phyloP scores from a whole-genome alignment of 2,329 filamentous ascomycete species.

The Raffaelea ambrosiae region DNA sequence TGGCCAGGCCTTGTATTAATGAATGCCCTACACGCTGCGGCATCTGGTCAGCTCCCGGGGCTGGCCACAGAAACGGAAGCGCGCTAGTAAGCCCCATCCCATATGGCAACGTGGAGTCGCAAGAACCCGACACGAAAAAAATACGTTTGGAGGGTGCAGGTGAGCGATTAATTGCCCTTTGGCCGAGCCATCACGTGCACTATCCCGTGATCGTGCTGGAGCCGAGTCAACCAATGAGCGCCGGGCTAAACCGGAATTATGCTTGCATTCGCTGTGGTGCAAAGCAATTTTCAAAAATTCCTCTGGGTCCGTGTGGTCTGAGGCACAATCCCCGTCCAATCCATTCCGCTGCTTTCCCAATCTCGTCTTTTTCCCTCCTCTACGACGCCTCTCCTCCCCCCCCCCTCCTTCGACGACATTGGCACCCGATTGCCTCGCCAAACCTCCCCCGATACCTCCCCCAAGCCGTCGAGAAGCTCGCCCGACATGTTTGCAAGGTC shows the following conservation, averaged over 20 bases:
- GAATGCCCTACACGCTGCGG: too few relatives aligned
- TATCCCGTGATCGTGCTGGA: slow-evolving; percentile 3
- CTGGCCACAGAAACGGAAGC: too few relatives aligned
- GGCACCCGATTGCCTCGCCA: slow-evolving; percentile 29
- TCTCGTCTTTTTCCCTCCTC: background rate
- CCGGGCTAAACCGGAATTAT: slow-evolving; percentile 17
- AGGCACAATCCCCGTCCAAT: slow-evolving; percentile 9
- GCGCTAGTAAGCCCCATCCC: background rate
- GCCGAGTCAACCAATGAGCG: slow-evolving; percentile 16
- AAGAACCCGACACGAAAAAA: slow-evolving; percentile 2
- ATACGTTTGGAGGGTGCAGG: background rate
- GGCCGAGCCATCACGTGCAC: slow-evolving; percentile 9
- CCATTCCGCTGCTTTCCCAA: background rate
- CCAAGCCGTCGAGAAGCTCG: slow-evolving; percentile 32
- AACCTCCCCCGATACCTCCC: slow-evolving; percentile 22
- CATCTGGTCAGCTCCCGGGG: too few relatives aligned
- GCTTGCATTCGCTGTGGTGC: slow-evolving; percentile 3
- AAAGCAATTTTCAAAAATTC: slow-evolving; percentile 5
- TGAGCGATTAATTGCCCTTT: slow-evolving; percentile 14
- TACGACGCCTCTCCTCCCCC: slow-evolving; percentile 1
- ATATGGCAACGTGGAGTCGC: background rate
- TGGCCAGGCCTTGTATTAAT: too few relatives aligned
- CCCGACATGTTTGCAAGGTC: slow-evolving; percentile 88
- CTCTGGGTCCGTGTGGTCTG: slow-evolving; percentile 11
- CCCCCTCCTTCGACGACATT: slow-evolving; percentile 22